These are phyloP conservation scores for Saccharomycopsis hybrid DNA, from an alignment of 1,139 yeast genomes.

Conservation along the genomic window DNA sequence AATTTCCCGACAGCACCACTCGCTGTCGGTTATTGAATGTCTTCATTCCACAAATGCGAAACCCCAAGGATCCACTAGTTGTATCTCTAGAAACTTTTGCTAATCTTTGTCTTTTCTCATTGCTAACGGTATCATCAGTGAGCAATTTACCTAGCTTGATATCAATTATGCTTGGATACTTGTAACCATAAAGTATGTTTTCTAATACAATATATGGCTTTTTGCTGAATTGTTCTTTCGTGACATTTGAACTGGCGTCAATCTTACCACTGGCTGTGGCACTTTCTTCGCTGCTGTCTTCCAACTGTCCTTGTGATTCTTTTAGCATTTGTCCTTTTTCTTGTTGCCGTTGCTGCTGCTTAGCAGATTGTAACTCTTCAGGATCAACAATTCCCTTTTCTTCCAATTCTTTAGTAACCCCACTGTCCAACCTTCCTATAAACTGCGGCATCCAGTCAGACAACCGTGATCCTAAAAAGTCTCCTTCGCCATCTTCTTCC, in stretches of 20 bases:
- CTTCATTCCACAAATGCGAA: conserved; percentile 88
- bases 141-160: conserved; percentile 71
- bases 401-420: conserved; percentile 28
- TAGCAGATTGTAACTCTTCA: conserved; percentile 4
- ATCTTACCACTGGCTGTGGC: too few relatives aligned
- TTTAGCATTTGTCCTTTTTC: conserved; percentile 2
- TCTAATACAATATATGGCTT: conserved; percentile 57
- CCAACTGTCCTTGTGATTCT: too few relatives aligned
- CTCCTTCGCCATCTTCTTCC: conserved; percentile 26
- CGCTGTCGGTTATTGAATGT: too few relatives aligned
- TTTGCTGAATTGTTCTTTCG: too few relatives aligned
- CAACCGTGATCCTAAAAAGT: conserved; percentile 35
- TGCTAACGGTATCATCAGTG: conserved; percentile 53
- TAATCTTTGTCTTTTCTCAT: conserved; percentile 58
- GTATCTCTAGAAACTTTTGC: conserved; percentile 58
- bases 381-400: not conserved
- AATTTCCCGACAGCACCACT: too few relatives aligned
- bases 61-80: conserved; percentile 71
- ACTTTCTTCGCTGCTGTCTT: too few relatives aligned
- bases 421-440: conserved; percentile 38
- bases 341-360: conserved; percentile 3
- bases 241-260: too few relatives aligned
- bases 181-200: conserved; percentile 58
- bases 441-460: conserved; percentile 49
- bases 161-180: conserved; percentile 69